Evolutionary conservation across 2,329 filamentous ascomycete species (phyloP), one percentile per base, ranked within the genome.

Genomic region (Colletotrichum tofieldiae): DNA sequence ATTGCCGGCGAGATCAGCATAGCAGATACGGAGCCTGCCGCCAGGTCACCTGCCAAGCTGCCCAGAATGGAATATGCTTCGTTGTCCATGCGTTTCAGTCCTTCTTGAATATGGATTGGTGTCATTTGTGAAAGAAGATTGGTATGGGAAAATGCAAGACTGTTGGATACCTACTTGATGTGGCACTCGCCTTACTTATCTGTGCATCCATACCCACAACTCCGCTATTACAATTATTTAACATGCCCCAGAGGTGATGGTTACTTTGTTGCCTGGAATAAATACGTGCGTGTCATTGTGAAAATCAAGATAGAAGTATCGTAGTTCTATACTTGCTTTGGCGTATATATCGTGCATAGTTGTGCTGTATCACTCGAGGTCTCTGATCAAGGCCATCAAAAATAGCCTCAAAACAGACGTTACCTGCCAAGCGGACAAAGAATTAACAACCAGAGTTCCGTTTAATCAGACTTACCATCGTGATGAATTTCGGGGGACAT

Each of bases 1-100:
- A 80, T 75, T 11, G 76, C 65, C 7, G 79, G 79, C 12, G 79
- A 74, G 9, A 80, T 76, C 39, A 80, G 18, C 2, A 77, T 74
- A 52, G 78, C 78, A 35, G 79, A 80, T 9, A 79, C 39, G 11
- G 63, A 73, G 0, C 77, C 78, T 0, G 78, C 76, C 18, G 75
- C 67, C 8, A 78, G n/a, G 29, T 80, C 78, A 43, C 62, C 72
- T 45, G 58, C 49, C 45, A 72, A 51, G 16, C 61, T 60, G 11
- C 66, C 55, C 26, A n/a, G 18, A 45, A 69, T 39, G 45, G 60
- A 47, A 29, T 56, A 49, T 35, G 70, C 37, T 6, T 65, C 37
- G 39, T 41, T 45, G 20, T 29, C 16, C 9, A 41, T 59, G 55
- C 29, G 29, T 35, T 43, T 26, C 41, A 45, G 7, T n/a, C 32